Percentiles rank a stretch among this genome's conserved stretches.
Evolutionary conservation across 176 grass and related monocot genomes (phyloP).

Genomic region (Avena sativa): DNA sequence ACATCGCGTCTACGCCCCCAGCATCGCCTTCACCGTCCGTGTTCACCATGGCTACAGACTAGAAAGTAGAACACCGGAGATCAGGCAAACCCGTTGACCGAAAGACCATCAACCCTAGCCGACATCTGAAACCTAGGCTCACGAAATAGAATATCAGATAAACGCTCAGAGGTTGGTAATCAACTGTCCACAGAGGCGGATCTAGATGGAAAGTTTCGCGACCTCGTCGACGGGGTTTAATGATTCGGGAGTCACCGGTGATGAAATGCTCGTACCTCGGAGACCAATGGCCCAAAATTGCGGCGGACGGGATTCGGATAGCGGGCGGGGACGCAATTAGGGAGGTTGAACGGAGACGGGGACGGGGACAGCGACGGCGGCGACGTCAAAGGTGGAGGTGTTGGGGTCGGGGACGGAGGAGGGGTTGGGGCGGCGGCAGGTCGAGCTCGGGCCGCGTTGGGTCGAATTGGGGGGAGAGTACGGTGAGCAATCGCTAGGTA

Average conservation of each 20-base stretch:
- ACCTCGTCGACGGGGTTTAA: not conserved
- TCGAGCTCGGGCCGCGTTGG: not conserved
- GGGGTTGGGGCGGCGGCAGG: not conserved
- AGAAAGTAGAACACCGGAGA: not conserved
- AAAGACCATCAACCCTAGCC: not conserved
- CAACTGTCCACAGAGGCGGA: not conserved
- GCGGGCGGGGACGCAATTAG: not conserved
- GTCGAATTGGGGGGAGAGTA: not conserved
- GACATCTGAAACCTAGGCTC: conserved; percentile 9
- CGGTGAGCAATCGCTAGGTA: not conserved
- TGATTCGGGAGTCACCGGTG: not conserved
- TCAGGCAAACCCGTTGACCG: not conserved
- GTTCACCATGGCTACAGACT: conserved; percentile 12
- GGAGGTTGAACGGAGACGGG: not conserved
- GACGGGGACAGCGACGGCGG: not conserved
- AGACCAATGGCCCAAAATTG: not conserved
- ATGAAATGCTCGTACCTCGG: not conserved
- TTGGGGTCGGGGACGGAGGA: too few relatives aligned
- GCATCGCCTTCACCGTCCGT: not conserved
- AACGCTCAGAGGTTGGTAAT: not conserved
- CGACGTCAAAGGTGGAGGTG: too few relatives aligned
- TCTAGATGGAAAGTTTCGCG: not conserved
- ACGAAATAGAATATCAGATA: not conserved
- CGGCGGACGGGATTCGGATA: not conserved
- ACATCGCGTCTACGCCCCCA: not conserved